Evolutionary conservation across 2,329 filamentous ascomycete genomes (phyloP), one percentile per base, ranked within the genome.

Genomic region (Phoma sp.): DNA sequence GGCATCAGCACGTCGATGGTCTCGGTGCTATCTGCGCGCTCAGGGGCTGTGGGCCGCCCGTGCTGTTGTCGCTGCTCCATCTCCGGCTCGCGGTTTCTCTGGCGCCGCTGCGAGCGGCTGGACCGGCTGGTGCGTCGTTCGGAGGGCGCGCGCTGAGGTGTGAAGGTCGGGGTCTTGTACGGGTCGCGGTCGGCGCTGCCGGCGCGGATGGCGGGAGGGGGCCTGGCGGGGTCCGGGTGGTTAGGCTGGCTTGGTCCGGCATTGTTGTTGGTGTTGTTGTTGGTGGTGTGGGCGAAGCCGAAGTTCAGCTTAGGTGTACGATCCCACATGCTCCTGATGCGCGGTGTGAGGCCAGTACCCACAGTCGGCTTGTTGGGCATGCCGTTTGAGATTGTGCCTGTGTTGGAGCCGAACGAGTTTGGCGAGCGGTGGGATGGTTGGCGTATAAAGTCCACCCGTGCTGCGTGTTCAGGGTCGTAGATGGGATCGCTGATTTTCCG

Each of bases 1-100:
- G 71, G 73, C 74, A 76, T 75, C n/a, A 76, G 57, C 22, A 79
- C 74, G 47, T 78, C 73, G 33, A 80, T 79, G 0, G 78, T 80
- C 47, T 79, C 78, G 30, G 72, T 72, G 51, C 75, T 77, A 11
- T 62, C 71, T 27, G 59, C 71, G 23, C 75, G 60, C 8, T 58
- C 51, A 8, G 57, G 48, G 4, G 57, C 53, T 2, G 60, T 54
- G 2, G 41, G 32, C 5, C 13, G 32, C 32, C 4, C 4, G 32
- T 11, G 32, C 32, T 33, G 32, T 7, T n/a, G 32, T 4, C 13
- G 32, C 32, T 33, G 7, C 3, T 42, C 39, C 52, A 51, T 51
- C 39, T 56, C 47, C 4, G 52, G 52, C 13, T 55, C 47, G 13
- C 47, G 52, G 22, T 43, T 42, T 10, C 37, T 42, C 14, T 38